phyloP scores from a whole-genome alignment of 2,329 filamentous ascomycete genomes.

The Diaporthe longicolla region DNA sequence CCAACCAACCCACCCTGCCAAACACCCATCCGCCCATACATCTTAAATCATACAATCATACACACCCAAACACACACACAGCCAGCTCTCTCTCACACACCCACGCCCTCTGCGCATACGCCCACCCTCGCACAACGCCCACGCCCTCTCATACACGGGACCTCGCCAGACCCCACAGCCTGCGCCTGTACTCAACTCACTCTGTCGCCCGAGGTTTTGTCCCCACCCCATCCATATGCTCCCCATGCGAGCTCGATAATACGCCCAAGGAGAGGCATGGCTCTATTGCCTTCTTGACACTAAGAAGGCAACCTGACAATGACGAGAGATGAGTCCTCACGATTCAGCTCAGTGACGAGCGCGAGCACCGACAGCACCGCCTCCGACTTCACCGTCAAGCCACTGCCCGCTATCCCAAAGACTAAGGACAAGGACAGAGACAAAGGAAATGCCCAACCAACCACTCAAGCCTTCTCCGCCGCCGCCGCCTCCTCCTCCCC shows the following conservation, averaged over 20 bases:
- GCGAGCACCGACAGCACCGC: slow-evolving; percentile 76
- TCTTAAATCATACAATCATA: neutral
- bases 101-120: neutral
- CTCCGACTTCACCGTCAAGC: slow-evolving; percentile 75
- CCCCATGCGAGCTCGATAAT: slow-evolving; percentile 41
- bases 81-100: neutral
- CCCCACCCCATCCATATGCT: slow-evolving; percentile 31
- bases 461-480: slow-evolving; percentile 44
- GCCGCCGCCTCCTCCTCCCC: slow-evolving; percentile 48
- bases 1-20: slow-evolving; percentile 16
- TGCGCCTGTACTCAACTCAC: neutral
- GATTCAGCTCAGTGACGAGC: slow-evolving; percentile 77
- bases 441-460: slow-evolving; percentile 36
- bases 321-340: slow-evolving; percentile 77
- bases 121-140: neutral
- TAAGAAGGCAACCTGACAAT: slow-evolving; percentile 56
- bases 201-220: slow-evolving; percentile 9
- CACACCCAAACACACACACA: slow-evolving; percentile 3
- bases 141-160: slow-evolving; percentile 2
- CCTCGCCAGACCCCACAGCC: neutral
- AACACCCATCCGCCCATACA: neutral
- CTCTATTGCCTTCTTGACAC: slow-evolving; percentile 40
- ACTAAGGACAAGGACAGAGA: slow-evolving; percentile 43
- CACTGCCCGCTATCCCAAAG: slow-evolving; percentile 52
- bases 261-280: slow-evolving; percentile 40